phyloP scores from a whole-genome alignment of 148 eudicot species.

The Drosera capensis region DNA sequence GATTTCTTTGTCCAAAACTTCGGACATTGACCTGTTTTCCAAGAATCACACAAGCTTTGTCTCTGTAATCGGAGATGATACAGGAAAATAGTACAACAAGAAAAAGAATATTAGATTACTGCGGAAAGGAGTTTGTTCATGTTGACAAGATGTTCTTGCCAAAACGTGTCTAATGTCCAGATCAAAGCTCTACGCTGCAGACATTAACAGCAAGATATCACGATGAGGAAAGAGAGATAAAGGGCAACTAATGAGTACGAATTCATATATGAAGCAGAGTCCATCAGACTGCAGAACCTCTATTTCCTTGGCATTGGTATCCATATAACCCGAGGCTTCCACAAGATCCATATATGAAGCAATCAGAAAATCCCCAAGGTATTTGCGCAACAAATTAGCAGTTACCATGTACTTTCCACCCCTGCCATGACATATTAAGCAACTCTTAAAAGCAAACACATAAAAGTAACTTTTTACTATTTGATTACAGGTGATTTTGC shows the following conservation, averaged over 20 bases:
- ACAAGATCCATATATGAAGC: slow-evolving; percentile 68
- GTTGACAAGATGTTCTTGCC: slow-evolving; percentile 98
- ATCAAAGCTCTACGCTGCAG: slow-evolving; percentile 72
- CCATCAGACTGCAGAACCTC: slow-evolving; percentile 40
- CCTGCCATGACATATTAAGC: slow-evolving; percentile 21
- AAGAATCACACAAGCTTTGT: slow-evolving; percentile 8
- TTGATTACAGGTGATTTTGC: neutral
- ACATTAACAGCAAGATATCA: slow-evolving; percentile 4
- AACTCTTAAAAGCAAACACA: neutral
- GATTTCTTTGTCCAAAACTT: slow-evolving; percentile 94
- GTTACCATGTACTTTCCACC: slow-evolving; percentile 55
- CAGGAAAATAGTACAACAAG: neutral
- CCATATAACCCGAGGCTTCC: slow-evolving; percentile 72
- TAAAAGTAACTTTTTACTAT: neutral
- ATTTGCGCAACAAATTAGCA: slow-evolving; percentile 63
- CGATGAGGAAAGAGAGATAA: neutral
- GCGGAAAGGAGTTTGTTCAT: slow-evolving; percentile 93
- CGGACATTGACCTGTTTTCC: slow-evolving; percentile 83
- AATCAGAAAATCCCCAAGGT: slow-evolving; percentile 81
- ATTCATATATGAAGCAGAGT: neutral
- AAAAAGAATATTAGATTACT: slow-evolving; percentile 20
- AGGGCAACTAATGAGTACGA: neutral
- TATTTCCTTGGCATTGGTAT: slow-evolving; percentile 60
- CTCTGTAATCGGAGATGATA: neutral
- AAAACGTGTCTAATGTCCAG: slow-evolving; percentile 82